A percentile compares a stretch with the other conserved stretches of the same genome.
These are phyloP conservation scores for Plantago elongata DNA, from an alignment of 257 asterid genomes.

Conservation along the genomic window DNA sequence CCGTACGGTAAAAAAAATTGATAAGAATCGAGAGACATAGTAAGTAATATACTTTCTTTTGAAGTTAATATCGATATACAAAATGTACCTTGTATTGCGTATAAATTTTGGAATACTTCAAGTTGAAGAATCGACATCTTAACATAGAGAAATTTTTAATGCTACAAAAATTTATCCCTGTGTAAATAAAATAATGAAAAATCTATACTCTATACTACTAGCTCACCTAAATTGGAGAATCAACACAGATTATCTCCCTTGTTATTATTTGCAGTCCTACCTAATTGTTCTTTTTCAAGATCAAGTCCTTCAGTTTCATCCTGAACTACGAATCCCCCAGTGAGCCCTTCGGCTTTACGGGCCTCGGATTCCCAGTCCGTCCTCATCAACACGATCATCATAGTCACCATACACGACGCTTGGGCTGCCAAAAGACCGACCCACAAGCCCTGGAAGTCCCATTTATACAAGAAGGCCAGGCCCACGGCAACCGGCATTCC, in stretches of 20 bases:
- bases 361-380: constrained; percentile 80
- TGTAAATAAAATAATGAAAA: constrained; percentile 1
- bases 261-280: constrained; percentile 10
- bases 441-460: constrained; percentile 79
- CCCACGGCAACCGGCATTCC: constrained; percentile 80
- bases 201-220: not conserved
- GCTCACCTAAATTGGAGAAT: constrained; percentile 10
- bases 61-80: too few relatives aligned
- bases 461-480: constrained; percentile 44
- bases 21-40: too few relatives aligned
- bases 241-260: constrained; percentile 33
- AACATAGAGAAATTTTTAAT: too few relatives aligned
- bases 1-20: too few relatives aligned
- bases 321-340: constrained; percentile 26
- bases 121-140: too few relatives aligned
- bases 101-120: too few relatives aligned
- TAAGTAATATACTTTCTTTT: too few relatives aligned
- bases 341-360: constrained; percentile 49
- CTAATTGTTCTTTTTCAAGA: constrained; percentile 7
- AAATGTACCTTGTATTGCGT: too few relatives aligned
- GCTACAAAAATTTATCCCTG: not conserved
- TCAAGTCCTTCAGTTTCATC: constrained; percentile 20
- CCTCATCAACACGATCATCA: constrained; percentile 47
- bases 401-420: constrained; percentile 59
- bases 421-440: constrained; percentile 79